Percentiles rank a stretch among this genome's conserved stretches.
These are phyloP conservation scores for Bipolaris oryzae DNA, from an alignment of 2,329 filamentous ascomycete species.

Conservation along the genomic window DNA sequence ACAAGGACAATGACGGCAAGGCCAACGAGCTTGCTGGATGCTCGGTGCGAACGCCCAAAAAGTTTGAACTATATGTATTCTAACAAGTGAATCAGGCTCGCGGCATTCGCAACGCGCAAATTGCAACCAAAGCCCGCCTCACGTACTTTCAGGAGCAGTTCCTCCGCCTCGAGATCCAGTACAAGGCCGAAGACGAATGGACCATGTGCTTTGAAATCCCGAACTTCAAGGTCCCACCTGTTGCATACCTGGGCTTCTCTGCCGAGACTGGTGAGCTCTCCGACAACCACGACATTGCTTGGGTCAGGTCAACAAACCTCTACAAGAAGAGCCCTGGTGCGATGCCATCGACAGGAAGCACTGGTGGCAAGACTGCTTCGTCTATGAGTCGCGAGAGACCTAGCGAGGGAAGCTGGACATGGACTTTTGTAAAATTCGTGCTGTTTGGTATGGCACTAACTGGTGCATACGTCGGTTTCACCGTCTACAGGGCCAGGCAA, in stretches of 20 bases:
- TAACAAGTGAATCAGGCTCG: slow-evolving; percentile 62
- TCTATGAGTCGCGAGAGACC: slow-evolving; percentile 52
- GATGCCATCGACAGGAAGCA: slow-evolving; percentile 2
- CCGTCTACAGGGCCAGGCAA: slow-evolving; percentile 73
- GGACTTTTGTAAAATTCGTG: slow-evolving; percentile 82
- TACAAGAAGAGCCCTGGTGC: slow-evolving; percentile 63
- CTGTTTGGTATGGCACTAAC: slow-evolving; percentile 72
- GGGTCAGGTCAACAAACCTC: slow-evolving; percentile 83
- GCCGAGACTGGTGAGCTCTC: slow-evolving; percentile 94
- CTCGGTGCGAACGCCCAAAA: slow-evolving; percentile 62
- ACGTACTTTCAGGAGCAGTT: slow-evolving; percentile 98
- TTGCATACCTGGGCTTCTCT: slow-evolving; percentile 69
- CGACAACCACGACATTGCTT: slow-evolving; percentile 97
- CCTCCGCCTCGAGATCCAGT: slow-evolving; percentile 88
- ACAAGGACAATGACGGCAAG: slow-evolving; percentile 95
- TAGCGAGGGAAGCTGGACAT: slow-evolving; percentile 64
- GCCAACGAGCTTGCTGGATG: slow-evolving; percentile 90
- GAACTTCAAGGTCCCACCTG: slow-evolving; percentile 74
- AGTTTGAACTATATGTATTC: slow-evolving; percentile 2
- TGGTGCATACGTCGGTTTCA: slow-evolving; percentile 85
- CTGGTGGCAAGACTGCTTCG: slow-evolving; percentile 20
- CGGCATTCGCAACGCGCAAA: slow-evolving; percentile 75
- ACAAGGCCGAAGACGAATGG: slow-evolving; percentile 90
- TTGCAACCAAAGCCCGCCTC: slow-evolving; percentile 82
- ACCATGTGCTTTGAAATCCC: slow-evolving; percentile 80